Evolutionary conservation across 768 basidiomycete genomes (phyloP), one percentile per base, ranked within the genome.

Genomic region (Tylopilus rubrobrunneus): DNA sequence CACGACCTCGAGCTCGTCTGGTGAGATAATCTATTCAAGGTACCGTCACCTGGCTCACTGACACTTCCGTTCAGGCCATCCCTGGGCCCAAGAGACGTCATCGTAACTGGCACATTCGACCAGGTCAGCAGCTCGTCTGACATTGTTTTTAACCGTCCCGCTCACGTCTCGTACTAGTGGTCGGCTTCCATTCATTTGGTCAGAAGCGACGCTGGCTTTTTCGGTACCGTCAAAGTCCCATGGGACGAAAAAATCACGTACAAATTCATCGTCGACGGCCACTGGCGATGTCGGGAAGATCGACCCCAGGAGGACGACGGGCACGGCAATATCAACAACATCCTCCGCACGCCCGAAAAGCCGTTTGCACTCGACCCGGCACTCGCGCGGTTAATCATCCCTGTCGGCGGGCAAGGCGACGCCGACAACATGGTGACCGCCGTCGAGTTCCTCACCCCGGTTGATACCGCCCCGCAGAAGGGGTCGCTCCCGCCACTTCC

Each of bases 231-330:
- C 23, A 64, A 70, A 46, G 72, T 90, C 29, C 84, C 86, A 1
- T 89, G 80, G 80, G 80, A 75, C 45, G 65, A 79, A 47, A 85
- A 82, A 62, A 72, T 88, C 52, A 62, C 73, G 7, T 92, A 87
- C 81, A 92, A 92, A 70, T 92, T 83, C 65, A 74, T 91, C 65
- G 88, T 92, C 49, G 90, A 92, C 65, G 85, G 83, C 34, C 62
- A 69, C 55, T 92, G 87, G 89, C 61, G 73, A 45, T 74, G 77
- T 45, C 75, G 76, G 45, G 74, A 78, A 34, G 75, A 76, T 55
- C 75, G 76, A 52, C 82, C 84, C 7, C 82, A 80, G 49, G 86
- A 88, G 68, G 64, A 70, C 1, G 88, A 91, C 61, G 65, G 68
- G 9, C 70, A 72, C 21, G 89, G 88, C 15, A 86, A 85, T 67